These are phyloP conservation scores for Hypoxylon subgilvum DNA, from an alignment of 495 filamentous ascomycete genomes.

Conservation along the genomic window DNA sequence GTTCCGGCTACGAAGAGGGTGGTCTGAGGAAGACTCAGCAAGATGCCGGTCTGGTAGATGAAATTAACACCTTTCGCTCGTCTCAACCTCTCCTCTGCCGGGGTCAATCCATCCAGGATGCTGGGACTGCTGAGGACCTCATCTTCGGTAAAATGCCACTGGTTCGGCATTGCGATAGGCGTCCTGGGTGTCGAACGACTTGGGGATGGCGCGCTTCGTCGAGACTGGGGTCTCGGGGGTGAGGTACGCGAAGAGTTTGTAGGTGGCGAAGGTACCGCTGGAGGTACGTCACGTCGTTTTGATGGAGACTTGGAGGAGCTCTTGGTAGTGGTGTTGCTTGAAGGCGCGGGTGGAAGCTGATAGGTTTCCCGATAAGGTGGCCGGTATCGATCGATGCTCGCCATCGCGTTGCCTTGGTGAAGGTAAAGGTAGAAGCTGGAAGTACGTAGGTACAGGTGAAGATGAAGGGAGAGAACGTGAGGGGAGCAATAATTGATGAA, in stretches of 20 bases:
- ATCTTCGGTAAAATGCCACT: conserved; percentile 89
- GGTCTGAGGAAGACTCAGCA: conserved; percentile 88
- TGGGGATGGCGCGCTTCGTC: conserved; percentile 48
- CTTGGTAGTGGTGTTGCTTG: conserved; percentile 37
- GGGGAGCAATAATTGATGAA: neutral
- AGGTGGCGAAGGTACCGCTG: conserved; percentile 60
- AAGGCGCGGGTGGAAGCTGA: conserved; percentile 41
- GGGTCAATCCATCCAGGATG: conserved; percentile 77
- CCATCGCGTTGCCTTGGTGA: conserved; percentile 45
- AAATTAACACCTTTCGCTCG: conserved; percentile 94
- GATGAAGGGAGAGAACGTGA: neutral
- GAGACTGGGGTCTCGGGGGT: conserved; percentile 55
- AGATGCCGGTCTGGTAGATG: conserved; percentile 90
- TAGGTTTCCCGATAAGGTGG: conserved; percentile 54
- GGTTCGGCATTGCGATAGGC: conserved; percentile 50
- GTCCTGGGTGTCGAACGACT: conserved; percentile 37
- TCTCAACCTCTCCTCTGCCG: conserved; percentile 74
- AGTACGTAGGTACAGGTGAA: neutral
- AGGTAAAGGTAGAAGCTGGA: neutral
- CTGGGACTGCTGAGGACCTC: conserved; percentile 84
- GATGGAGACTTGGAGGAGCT: conserved; percentile 50
- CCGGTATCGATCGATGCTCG: conserved; percentile 59
- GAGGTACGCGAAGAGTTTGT: conserved; percentile 55
- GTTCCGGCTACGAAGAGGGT: conserved; percentile 91
- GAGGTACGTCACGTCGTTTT: conserved; percentile 57